Base-by-base conservation (phyloP, 192 early-diverging fungal species). In the Coemansia sp. region DNA sequence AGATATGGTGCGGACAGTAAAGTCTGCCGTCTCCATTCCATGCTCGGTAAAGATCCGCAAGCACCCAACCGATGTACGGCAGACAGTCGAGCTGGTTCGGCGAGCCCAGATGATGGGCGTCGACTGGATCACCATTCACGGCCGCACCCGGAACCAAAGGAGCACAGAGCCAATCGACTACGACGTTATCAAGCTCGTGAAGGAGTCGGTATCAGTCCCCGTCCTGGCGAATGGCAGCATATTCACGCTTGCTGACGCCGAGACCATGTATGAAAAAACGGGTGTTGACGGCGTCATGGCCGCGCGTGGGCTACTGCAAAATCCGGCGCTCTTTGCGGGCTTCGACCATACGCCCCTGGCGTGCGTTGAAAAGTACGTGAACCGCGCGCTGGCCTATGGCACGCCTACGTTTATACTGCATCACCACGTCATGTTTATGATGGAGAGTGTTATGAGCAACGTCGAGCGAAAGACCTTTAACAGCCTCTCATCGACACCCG, bases 351-450 rank as follows among this genome's bases (percentile, higher is more conserved):
- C 96, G 6, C 96, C 97, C 3, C 79, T 92, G 68, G 89, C 89
- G 35, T 90, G 90, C 47, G 86, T 97, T 7, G 90, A 77, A 71
- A 79, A 84, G 38, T 95, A 91, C 66, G 82, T 93, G 22, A 83
- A 87, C 53, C 42, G 84, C 4, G 89, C 89, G 2, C 39, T 95
- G 6, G 88, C 82, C 2, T 95, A 92, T 67, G 96, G 97, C 29
- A 91, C 93, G 19, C 90, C 90, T 29, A 84, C 85, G 1, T 91
- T 91, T 68, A 94, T 99, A 27, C 86, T 94, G 36, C 96, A 97
- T 63, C 97, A 99, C 67, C 97, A 99, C 70, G 60, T 99, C 27
- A 95, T 96, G 93, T 98, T 86, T 76, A 97, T 97, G 95, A 84
- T 95, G 60, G 96, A 97, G 61, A 84, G 85, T 43, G 51, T 84